Evolutionary conservation across 2,329 filamentous ascomycete species (phyloP).

Genomic region (Fusarium solani-melongenae): DNA sequence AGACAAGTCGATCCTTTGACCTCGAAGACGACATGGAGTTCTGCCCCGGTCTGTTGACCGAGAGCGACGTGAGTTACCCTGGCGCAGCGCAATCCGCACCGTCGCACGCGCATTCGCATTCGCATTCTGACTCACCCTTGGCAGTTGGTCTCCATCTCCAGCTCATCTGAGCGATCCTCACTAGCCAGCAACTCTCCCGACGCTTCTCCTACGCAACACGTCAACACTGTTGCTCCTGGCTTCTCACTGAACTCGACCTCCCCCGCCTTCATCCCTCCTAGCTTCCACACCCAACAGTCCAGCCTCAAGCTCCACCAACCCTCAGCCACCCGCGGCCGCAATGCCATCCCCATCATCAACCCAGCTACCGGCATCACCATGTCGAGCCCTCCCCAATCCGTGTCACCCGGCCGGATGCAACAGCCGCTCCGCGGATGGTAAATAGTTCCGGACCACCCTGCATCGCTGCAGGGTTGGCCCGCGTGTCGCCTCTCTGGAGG

Average conservation of each 20-base stretch:
- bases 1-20: conserved; percentile 93
- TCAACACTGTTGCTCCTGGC: conserved; percentile 79
- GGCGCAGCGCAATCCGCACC: conserved; percentile 14
- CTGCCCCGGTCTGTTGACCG: conserved; percentile 90
- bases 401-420: conserved; percentile 72
- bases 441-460: conserved; percentile 41
- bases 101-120: conserved; percentile 2
- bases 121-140: conserved; percentile 49
- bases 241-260: conserved; percentile 79
- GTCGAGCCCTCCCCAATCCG: conserved; percentile 84
- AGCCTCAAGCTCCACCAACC: conserved; percentile 91
- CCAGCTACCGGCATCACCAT: conserved; percentile 89
- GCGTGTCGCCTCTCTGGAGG: conserved; percentile 49
- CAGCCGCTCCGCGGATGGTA: conserved; percentile 68
- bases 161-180: conserved; percentile 92
- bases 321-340: conserved; percentile 86
- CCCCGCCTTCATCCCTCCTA: conserved; percentile 72
- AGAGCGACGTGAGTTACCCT: conserved; percentile 82
- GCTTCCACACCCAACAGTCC: conserved; percentile 72
- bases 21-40: conserved; percentile 97
- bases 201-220: conserved; percentile 89
- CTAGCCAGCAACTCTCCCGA: conserved; percentile 94
- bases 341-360: conserved; percentile 98
- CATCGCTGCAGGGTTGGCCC: conserved; percentile 49
- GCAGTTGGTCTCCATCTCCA: conserved; percentile 92